Evolutionary conservation across 73 alveolate species (phyloP).

Genomic region (Urostyla sp.): DNA sequence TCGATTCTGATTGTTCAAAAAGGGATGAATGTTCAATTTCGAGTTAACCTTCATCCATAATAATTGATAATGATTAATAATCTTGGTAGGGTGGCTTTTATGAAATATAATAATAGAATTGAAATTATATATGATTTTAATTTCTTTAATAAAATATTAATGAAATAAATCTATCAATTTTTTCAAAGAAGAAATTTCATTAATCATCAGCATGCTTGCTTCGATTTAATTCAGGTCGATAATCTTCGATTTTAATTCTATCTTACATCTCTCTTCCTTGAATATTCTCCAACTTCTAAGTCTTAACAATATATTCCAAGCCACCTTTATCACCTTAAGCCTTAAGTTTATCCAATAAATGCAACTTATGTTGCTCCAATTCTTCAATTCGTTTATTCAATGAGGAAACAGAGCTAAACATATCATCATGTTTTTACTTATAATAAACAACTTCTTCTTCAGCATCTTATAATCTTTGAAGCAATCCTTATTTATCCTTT

Average conservation of each 20-base stretch:
- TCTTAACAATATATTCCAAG: conserved; percentile 69
- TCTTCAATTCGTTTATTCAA: conserved; percentile 79
- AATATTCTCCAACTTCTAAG: conserved; percentile 65
- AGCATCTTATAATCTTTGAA: conserved; percentile 55
- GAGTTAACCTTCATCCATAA: too few species aligned
- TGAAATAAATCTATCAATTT: too few species aligned
- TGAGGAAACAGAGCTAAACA: conserved; percentile 70
- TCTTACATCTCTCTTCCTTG: conserved; percentile 53
- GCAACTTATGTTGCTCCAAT: conserved; percentile 76
- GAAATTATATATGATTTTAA: too few species aligned
- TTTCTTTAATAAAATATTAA: too few species aligned
- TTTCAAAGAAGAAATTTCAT: too few species aligned
- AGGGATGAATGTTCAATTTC: too few species aligned
- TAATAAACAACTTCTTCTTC: conserved; percentile 66
- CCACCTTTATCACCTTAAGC: conserved; percentile 66
- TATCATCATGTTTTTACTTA: conserved; percentile 79
- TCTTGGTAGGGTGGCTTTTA: too few species aligned
- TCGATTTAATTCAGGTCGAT: conserved; percentile 61
- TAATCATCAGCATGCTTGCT: not conserved
- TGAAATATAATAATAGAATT: too few species aligned
- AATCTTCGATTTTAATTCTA: conserved; percentile 64
- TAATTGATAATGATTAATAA: too few species aligned
- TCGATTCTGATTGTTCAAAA: too few species aligned
- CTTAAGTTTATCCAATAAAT: conserved; percentile 69
- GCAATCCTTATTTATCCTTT: conserved; percentile 33